Base-by-base conservation (phyloP, 2,329 filamentous ascomycete species). In the Xylogone sp. region DNA sequence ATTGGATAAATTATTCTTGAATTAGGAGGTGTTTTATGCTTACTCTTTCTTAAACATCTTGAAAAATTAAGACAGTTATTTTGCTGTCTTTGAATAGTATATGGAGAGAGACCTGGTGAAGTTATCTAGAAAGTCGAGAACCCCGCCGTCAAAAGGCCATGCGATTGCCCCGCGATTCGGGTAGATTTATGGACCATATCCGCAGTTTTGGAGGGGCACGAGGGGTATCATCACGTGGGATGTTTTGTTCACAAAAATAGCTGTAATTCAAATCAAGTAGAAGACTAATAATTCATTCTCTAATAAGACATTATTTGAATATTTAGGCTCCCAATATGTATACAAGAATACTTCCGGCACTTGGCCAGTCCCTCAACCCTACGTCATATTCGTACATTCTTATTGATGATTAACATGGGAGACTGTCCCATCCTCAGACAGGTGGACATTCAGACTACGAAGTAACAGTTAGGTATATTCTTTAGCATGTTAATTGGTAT, bases 41-140 rank as follows among this genome's bases (percentile, higher is more conserved):
- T 71, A 94, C 90, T 95, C 90, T 79, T 94, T 96, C 69, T 96
- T 96, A 70, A 96, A 96, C 90, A 96, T 96, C 56, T 66, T 83
- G 57, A 44, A 39, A 13, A 39, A 18, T 27, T 39, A 6, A 39
- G 12, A 39, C 34, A 18, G 34, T n/a, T n/a, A 16, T 5, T 39
- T 39, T 39, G 8, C 34, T 39, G 34, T 39, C 34, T 16, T 18
- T 39, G 34, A 8, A 31, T 31, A 31, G 34, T 39, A 5, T 39
- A 39, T 39, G 34, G 34, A 10, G 24, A 27, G 34, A 5, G n/a
- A n/a, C n/a, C n/a, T 39, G 4, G 4, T 39, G 34, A 39, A 18
- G 34, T 39, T 39, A 18, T 39, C 13, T 16, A 7, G 5, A 5
- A 39, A 39, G n/a, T 39, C 34, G 34, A 39, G 34, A 39, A 39